These are phyloP conservation scores for Chaetomiaceae sp. DNA, from an alignment of 2,329 filamentous ascomycete genomes.

Conservation along the genomic window DNA sequence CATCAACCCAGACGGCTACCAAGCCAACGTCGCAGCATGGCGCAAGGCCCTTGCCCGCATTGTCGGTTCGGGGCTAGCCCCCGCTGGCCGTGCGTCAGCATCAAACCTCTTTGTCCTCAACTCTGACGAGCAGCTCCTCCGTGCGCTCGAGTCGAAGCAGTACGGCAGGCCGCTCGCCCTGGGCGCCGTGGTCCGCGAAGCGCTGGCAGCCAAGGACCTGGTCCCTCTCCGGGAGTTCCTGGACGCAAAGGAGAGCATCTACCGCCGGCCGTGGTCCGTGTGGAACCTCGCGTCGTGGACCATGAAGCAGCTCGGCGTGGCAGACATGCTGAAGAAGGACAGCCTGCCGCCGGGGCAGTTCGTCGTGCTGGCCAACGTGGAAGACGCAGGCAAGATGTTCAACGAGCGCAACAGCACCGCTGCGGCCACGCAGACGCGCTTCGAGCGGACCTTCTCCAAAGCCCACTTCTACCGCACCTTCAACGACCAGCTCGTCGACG, in stretches of 20 bases:
- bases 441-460: constrained; percentile 65
- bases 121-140: constrained; percentile 59
- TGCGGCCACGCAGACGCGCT: constrained; percentile 45
- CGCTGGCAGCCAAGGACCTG: constrained; percentile 62
- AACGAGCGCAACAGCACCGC: constrained; percentile 39
- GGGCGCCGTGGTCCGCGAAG: constrained; percentile 71
- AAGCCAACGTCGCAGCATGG: constrained; percentile 35
- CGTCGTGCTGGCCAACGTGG: constrained; percentile 60
- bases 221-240: constrained; percentile 68
- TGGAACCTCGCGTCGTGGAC: constrained; percentile 73
- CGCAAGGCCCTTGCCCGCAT: constrained; percentile 31
- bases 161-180: constrained; percentile 79
- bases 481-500: constrained; percentile 45
- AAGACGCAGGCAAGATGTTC: constrained; percentile 54
- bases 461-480: constrained; percentile 59
- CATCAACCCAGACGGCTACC: constrained; percentile 29
- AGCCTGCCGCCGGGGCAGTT: constrained; percentile 57
- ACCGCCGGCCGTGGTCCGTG: constrained; percentile 58
- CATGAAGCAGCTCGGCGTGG: constrained; percentile 62
- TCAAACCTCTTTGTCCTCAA: constrained; percentile 49
- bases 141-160: constrained; percentile 68
- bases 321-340: constrained; percentile 45
- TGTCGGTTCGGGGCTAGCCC: constrained; percentile 30
- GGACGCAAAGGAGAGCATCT: constrained; percentile 62
- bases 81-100: constrained; percentile 17